Evolutionary conservation across 441 rosid genomes (phyloP).

Genomic region (Brassica hybrid): DNA sequence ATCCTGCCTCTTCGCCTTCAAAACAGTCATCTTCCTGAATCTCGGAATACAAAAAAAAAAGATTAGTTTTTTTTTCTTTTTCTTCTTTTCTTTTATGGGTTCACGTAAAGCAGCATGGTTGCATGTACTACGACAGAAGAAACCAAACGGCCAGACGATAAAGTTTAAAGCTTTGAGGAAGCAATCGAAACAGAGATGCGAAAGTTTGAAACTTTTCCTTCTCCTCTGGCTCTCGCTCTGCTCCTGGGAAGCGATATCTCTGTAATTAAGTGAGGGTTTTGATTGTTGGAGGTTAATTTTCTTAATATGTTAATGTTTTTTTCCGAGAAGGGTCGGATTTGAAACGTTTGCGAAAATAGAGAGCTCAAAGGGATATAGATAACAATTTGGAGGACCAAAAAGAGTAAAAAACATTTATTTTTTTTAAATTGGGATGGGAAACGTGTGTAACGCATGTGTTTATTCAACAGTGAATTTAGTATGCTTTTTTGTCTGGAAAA

Average conservation of each 20-base stretch:
- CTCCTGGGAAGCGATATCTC: background rate
- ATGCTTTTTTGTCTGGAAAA: too few relatives aligned
- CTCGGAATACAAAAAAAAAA: background rate
- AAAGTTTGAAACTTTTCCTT: slow-evolving; percentile 8
- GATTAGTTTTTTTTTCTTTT: background rate
- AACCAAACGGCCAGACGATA: background rate
- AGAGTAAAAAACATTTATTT: background rate
- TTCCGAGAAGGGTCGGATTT: background rate
- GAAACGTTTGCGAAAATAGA: background rate
- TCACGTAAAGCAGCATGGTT: slow-evolving; percentile 46
- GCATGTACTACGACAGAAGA: slow-evolving; percentile 18
- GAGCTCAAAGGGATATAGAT: background rate
- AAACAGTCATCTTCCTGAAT: background rate
- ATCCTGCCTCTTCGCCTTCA: background rate
- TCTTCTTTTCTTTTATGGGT: slow-evolving; percentile 52
- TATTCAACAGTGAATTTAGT: too few relatives aligned
- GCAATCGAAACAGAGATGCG: background rate
- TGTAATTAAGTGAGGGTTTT: slow-evolving; percentile 27
- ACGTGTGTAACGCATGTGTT: too few relatives aligned
- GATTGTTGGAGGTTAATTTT: slow-evolving; percentile 27
- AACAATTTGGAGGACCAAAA: background rate
- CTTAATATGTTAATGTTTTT: background rate
- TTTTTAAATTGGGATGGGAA: too few relatives aligned
- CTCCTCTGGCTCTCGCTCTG: slow-evolving; percentile 11
- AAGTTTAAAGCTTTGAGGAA: background rate